phyloP scores from a whole-genome alignment of 345 rosid species.

The Bruguiera gymnorhiza region DNA sequence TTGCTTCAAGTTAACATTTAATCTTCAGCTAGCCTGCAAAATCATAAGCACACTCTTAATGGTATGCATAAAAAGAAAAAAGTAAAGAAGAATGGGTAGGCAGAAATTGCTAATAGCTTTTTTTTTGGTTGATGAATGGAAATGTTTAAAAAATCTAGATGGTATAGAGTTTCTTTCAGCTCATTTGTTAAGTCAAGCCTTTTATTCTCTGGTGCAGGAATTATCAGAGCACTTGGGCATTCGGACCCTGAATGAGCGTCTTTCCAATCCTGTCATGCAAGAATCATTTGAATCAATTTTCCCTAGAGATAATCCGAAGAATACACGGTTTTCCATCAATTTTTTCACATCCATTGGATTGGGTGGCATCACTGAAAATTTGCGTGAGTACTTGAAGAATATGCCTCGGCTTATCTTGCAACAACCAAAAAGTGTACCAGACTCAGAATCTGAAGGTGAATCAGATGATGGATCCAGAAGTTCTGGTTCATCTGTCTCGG shows the following conservation, averaged over 20 bases:
- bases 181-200: slow-evolving; percentile 2
- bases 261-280: slow-evolving; percentile 61
- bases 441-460: slow-evolving; percentile 35
- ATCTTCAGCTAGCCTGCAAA: not conserved
- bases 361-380: slow-evolving; percentile 92
- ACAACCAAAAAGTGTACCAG: slow-evolving; percentile 57
- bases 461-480: slow-evolving; percentile 28
- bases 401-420: slow-evolving; percentile 95
- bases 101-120: too few species aligned
- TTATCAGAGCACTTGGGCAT: slow-evolving; percentile 89
- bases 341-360: slow-evolving; percentile 96
- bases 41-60: not conserved
- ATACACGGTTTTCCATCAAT: slow-evolving; percentile 80
- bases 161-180: not conserved
- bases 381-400: slow-evolving; percentile 86
- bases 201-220: slow-evolving; percentile 52
- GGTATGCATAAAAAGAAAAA: too few species aligned
- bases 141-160: not conserved
- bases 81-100: too few species aligned
- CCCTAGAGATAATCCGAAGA: slow-evolving; percentile 90
- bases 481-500: slow-evolving; percentile 41
- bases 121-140: too few species aligned
- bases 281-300: slow-evolving; percentile 83
- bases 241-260: slow-evolving; percentile 70
- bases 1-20: not conserved